Conservation (phyloP, 2,329 filamentous ascomycete genomes). For the Penicillium sp. region DNA sequence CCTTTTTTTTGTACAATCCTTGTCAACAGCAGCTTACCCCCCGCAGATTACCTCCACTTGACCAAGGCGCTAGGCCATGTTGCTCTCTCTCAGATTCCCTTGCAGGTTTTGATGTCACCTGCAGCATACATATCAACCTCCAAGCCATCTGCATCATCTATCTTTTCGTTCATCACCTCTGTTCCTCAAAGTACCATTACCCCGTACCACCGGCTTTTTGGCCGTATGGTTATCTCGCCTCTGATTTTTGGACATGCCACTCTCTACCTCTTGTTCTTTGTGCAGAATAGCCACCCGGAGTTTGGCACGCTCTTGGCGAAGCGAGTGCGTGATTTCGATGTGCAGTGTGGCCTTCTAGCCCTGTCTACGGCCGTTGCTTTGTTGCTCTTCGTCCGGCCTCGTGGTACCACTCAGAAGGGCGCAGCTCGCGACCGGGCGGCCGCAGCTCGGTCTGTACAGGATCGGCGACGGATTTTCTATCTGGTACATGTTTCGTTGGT, state of each 20-base stretch:
- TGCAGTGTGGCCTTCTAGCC: conserved; percentile 56
- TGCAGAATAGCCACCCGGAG: conserved; percentile 43
- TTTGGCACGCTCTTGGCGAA: conserved; percentile 48
- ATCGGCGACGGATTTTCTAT: conserved; percentile 54
- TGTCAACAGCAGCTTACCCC: not conserved
- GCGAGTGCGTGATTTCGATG: conserved; percentile 57
- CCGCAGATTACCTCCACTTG: conserved; percentile 62
- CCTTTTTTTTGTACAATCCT: not conserved
- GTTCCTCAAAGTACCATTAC: conserved; percentile 59
- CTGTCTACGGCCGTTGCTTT: conserved; percentile 49
- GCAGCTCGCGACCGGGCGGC: conserved; percentile 11
- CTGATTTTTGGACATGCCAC: conserved; percentile 54
- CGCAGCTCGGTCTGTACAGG: conserved; percentile 18
- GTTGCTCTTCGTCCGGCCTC: conserved; percentile 50
- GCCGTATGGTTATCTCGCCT: conserved; percentile 52
- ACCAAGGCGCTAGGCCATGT: conserved; percentile 63
- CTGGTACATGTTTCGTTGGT: conserved; percentile 56
- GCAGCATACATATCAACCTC: conserved; percentile 42
- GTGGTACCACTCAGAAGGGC: conserved; percentile 27
- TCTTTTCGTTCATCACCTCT: conserved; percentile 54
- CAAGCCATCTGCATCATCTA: conserved; percentile 48
- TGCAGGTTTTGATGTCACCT: conserved; percentile 58
- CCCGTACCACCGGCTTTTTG: conserved; percentile 58
- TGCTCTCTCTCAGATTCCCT: conserved; percentile 59
- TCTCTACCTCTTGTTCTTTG: conserved; percentile 61